A percentile compares a stretch with the other conserved stretches of the same genome.
Conservation (phyloP, 2,329 filamentous ascomycete species). For the Xylariaceae sp. region DNA sequence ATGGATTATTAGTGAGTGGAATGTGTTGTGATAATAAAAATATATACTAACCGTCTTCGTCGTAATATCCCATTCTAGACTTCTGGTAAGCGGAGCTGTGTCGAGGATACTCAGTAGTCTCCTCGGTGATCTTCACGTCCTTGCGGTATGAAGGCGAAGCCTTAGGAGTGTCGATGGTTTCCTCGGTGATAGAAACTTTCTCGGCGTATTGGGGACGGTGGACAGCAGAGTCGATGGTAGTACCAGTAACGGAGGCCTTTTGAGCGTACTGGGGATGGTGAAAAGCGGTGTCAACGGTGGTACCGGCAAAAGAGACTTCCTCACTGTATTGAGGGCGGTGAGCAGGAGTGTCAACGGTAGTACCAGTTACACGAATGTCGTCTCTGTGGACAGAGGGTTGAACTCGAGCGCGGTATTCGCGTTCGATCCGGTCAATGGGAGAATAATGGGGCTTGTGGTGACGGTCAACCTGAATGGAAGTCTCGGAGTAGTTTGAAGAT, state of each 20-base stretch:
- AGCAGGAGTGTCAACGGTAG: slow-evolving; percentile 42
- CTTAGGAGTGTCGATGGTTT: slow-evolving; percentile 58
- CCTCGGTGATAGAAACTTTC: slow-evolving; percentile 59
- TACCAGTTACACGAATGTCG: slow-evolving; percentile 33
- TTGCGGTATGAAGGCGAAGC: slow-evolving; percentile 58
- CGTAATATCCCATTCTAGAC: slow-evolving; percentile 71
- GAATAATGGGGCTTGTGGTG: slow-evolving; percentile 54
- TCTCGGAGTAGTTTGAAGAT: slow-evolving; percentile 61
- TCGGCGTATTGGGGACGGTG: slow-evolving; percentile 49
- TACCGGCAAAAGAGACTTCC: too few species aligned
- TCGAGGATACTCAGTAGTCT: slow-evolving; percentile 66
- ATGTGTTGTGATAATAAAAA: neutral
- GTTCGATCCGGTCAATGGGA: slow-evolving; percentile 69
- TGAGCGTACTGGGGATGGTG: slow-evolving; percentile 44
- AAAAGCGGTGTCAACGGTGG: slow-evolving; percentile 36
- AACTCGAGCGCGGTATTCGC: slow-evolving; percentile 69
- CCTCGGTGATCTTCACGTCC: slow-evolving; percentile 67
- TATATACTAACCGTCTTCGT: slow-evolving; percentile 61
- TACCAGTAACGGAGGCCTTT: slow-evolving; percentile 45
- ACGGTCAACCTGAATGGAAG: slow-evolving; percentile 71
- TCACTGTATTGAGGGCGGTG: too few species aligned
- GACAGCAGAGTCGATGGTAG: slow-evolving; percentile 47
- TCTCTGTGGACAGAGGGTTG: slow-evolving; percentile 55
- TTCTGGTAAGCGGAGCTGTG: slow-evolving; percentile 50
- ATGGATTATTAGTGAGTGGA: slow-evolving; percentile 27